phyloP scores from a whole-genome alignment of 1,139 yeast species.

The Taiozyma sp. region DNA sequence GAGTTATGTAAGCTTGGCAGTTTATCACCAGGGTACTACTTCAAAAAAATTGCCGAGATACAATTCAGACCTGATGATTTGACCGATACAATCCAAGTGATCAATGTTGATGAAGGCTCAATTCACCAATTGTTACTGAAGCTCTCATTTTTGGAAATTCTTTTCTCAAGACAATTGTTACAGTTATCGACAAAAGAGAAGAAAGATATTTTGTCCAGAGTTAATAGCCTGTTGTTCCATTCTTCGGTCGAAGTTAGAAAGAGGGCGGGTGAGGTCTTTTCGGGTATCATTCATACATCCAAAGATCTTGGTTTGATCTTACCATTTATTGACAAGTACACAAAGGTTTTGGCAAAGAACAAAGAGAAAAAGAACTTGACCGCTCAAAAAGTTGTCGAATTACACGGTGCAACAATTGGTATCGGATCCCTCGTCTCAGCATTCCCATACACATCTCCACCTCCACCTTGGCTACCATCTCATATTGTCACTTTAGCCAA shows the following conservation, averaged over 20 bases:
- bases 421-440: conserved; percentile 87
- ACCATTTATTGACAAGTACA: conserved; percentile 35
- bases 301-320: conserved; percentile 42
- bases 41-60: conserved; percentile 53
- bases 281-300: conserved; percentile 77
- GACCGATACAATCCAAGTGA: conserved; percentile 42
- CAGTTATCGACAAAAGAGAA: conserved; percentile 47
- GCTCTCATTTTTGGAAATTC: conserved; percentile 66
- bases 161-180: conserved; percentile 69
- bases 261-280: conserved; percentile 66
- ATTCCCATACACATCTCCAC: conserved; percentile 86
- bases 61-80: conserved; percentile 44
- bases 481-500: conserved; percentile 58
- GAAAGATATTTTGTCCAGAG: conserved; percentile 43
- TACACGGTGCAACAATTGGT: conserved; percentile 90
- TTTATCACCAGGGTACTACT: conserved; percentile 48
- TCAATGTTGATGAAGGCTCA: conserved; percentile 44
- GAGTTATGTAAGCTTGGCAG: conserved; percentile 79
- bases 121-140: conserved; percentile 67
- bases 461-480: conserved; percentile 85
- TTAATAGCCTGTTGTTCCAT: conserved; percentile 53
- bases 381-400: conserved; percentile 38
- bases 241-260: conserved; percentile 69
- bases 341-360: conserved; percentile 28
- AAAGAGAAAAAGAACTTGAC: conserved; percentile 31